Evolutionary conservation across 2,329 filamentous ascomycete genomes (phyloP).

Genomic region (Ceratocystis cubensis): DNA sequence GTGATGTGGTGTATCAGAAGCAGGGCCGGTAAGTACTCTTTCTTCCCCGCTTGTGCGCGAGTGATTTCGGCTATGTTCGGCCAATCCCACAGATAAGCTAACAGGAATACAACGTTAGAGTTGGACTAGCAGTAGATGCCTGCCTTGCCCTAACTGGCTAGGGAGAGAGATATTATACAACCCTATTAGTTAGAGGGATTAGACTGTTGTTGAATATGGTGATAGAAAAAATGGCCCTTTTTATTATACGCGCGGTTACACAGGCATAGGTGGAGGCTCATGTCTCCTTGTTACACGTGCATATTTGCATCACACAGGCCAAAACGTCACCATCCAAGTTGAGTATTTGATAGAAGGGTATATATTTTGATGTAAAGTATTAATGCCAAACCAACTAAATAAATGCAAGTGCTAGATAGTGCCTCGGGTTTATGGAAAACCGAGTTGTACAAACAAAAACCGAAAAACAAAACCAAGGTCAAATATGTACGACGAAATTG

Average conservation of each 20-base stretch:
- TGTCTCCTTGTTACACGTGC: neutral
- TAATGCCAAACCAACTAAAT: neutral
- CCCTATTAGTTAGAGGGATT: neutral
- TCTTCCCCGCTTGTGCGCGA: neutral
- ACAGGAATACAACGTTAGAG: slow-evolving; percentile 37
- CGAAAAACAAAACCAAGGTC: neutral
- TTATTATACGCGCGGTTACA: neutral
- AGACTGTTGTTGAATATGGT: neutral
- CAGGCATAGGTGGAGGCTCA: neutral
- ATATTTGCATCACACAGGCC: neutral
- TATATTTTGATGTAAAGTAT: slow-evolving; percentile 12
- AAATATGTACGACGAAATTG: neutral
- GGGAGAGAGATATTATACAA: neutral
- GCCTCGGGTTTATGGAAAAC: neutral
- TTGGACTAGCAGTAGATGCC: slow-evolving; percentile 74
- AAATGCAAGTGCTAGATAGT: neutral
- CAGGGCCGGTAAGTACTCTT: slow-evolving; percentile 62
- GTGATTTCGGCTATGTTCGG: neutral
- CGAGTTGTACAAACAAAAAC: neutral
- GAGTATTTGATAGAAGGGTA: slow-evolving; percentile 9
- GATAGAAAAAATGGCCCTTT: neutral
- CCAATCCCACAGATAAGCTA: slow-evolving; percentile 21
- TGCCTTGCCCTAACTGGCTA: slow-evolving; percentile 56
- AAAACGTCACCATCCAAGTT: neutral
- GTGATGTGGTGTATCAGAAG: slow-evolving; percentile 91